Evolutionary conservation across 805 yeast species (phyloP), one percentile per base, ranked within the genome.

Genomic region (Cyberlindnera sargentensis): DNA sequence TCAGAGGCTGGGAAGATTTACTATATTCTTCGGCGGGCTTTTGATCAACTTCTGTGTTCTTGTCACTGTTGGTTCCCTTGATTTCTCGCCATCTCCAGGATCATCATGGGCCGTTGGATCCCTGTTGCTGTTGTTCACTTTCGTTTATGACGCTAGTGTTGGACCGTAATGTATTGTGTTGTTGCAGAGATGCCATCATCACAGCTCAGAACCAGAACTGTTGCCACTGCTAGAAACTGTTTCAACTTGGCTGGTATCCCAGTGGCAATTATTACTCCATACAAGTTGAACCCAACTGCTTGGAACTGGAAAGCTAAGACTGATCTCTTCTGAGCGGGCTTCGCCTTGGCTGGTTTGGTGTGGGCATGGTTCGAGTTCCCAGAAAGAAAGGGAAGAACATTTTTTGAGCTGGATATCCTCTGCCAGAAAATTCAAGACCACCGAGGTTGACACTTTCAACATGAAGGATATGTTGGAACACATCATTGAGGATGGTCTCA

Each of bases 341-440:
- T 56, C 10, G 56, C 63, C 24, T 34, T 63, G 5, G 3, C 60
- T 8, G 53, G 64, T 15, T 23, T 66, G 11, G 44, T 64, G 31
- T 75, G 75, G 73, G 55, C 61, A 31, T 75, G 64, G 63, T 73
- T 74, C 57, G 70, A 72, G 43, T 65, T 76, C 48, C 84, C 84
- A 8, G 84, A 78, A 57, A 73, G 80, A 11, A 66, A 66, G 53
- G 68, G 67, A 34, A 68, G 77, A 57, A 74, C 81, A 0, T 76
- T 62, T 53, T 81, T 77, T 40, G 83, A 78, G 51, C 61, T 78
- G 54, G 83, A 78, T 57, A 57, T 61, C 37, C 61, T 78, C 63
- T 23, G 58, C 67, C 6, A 56, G 68, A 54, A 46, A 64, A 32
- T 66, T 62, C 57, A 56, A 51, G 39, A 4, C 28, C 9, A 53